phyloP scores from a whole-genome alignment of 208 protist species.

The Leptomonas pyrrhocoris region DNA sequence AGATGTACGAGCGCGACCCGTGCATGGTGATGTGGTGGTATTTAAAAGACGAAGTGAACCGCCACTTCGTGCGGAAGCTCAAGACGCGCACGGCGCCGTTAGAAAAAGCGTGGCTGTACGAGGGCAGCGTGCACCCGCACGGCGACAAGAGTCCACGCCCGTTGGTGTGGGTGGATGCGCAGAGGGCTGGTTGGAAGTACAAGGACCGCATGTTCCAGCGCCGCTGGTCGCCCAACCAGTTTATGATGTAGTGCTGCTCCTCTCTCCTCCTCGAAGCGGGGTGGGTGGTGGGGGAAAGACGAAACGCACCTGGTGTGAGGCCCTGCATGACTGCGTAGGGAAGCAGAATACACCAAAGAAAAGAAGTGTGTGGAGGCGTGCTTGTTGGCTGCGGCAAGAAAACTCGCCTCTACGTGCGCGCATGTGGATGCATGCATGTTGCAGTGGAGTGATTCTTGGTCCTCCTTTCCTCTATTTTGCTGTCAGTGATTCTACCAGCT shows the following conservation, averaged over 20 bases:
- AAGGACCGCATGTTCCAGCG: constrained; percentile 83
- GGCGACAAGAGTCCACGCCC: constrained; percentile 84
- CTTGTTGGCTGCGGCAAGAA: too few species aligned
- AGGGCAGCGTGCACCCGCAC: constrained; percentile 88
- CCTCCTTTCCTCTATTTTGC: too few species aligned
- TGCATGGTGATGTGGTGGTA: constrained; percentile 95
- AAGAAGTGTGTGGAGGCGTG: too few species aligned
- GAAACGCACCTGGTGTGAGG: too few species aligned
- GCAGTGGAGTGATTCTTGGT: too few species aligned
- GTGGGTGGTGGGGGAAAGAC: too few species aligned
- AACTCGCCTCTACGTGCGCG: too few species aligned
- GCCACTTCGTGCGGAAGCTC: constrained; percentile 90
- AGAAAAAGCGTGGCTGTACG: constrained; percentile 94
- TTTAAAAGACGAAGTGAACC: constrained; percentile 90
- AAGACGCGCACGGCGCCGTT: constrained; percentile 88
- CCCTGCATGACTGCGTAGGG: too few species aligned
- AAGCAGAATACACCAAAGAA: too few species aligned
- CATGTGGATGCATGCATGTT: too few species aligned
- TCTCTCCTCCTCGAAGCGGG: background rate
- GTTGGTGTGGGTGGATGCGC: constrained; percentile 77
- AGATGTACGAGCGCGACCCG: constrained; percentile 93
- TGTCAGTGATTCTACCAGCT: too few species aligned
- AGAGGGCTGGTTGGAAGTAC: constrained; percentile 67
- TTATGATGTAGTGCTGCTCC: constrained; percentile 44
- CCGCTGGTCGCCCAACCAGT: constrained; percentile 87